These are phyloP conservation scores for Sarocladium kiliense DNA, from an alignment of 2,329 filamentous ascomycete species.

Conservation along the genomic window DNA sequence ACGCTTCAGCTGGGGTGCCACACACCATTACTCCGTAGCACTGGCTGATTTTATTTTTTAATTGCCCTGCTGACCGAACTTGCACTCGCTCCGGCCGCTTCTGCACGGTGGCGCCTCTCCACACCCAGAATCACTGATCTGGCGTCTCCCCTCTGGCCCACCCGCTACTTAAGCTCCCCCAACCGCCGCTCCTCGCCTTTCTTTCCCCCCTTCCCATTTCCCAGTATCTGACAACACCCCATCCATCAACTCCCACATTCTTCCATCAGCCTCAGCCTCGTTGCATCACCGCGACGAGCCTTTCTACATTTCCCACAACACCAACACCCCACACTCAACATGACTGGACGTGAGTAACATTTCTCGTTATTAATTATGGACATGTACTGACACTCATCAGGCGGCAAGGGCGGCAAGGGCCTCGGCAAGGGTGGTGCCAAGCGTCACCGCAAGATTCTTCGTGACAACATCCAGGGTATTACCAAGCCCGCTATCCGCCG, in stretches of 20 bases:
- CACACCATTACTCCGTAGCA: not conserved
- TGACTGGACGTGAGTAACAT: slow-evolving; percentile 30
- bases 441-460: slow-evolving; percentile 98
- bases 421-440: slow-evolving; percentile 98
- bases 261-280: slow-evolving; percentile 8
- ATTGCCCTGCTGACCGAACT: too few relatives aligned
- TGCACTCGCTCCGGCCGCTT: too few relatives aligned
- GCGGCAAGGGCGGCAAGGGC: slow-evolving; percentile 94
- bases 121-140: slow-evolving; percentile 25
- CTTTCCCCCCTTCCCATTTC: slow-evolving; percentile 13
- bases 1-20: not conserved
- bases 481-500: slow-evolving; percentile 97
- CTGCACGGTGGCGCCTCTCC: not conserved
- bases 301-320: slow-evolving; percentile 12
- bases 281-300: slow-evolving; percentile 7
- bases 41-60: slow-evolving; percentile 4
- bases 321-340: slow-evolving; percentile 15
- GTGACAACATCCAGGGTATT: slow-evolving; percentile 99
- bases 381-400: slow-evolving; percentile 52
- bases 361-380: too few relatives aligned
- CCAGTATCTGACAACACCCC: slow-evolving; percentile 8
- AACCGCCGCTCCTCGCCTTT: slow-evolving; percentile 20
- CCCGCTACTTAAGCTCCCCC: slow-evolving; percentile 32
- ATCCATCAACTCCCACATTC: slow-evolving; percentile 9
- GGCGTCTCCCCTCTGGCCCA: slow-evolving; percentile 22